Conservation (phyloP, 805 yeast species). For the Metschnikowia arizonensis region DNA sequence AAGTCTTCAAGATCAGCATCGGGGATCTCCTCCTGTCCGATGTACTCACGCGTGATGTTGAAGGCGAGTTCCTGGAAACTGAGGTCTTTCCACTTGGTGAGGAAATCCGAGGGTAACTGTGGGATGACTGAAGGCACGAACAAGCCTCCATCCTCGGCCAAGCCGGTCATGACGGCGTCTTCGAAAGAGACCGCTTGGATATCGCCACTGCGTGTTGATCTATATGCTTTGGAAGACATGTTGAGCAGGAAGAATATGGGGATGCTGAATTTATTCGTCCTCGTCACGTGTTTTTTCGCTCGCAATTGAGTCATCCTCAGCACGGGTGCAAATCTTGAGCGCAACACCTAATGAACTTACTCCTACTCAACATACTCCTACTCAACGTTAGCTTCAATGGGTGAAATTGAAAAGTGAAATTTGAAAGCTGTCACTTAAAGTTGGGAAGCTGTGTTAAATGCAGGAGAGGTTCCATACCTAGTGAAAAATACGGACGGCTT, state of each 20-base stretch:
- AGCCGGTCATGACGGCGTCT: constrained; percentile 81
- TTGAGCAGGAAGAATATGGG: neutral
- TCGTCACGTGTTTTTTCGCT: neutral
- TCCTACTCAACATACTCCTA: no score
- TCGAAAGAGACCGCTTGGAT: constrained; percentile 61
- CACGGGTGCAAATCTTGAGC: neutral
- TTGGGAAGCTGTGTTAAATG: no score
- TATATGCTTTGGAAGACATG: constrained; percentile 39
- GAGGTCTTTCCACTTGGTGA: constrained; percentile 65
- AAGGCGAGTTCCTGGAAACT: constrained; percentile 84
- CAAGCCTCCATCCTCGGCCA: constrained; percentile 95
- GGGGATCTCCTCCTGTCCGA: constrained; percentile 69
- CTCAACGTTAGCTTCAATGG: no score
- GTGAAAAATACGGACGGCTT: no score
- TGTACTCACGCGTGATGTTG: constrained; percentile 77
- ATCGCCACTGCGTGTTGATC: constrained; percentile 70
- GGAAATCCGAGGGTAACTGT: constrained; percentile 50
- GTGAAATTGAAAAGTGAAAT: no score
- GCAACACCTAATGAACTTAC: no score
- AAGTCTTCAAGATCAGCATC: constrained; percentile 60
- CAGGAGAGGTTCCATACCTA: no score
- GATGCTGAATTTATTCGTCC: constrained; percentile 1
- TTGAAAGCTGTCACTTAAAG: no score
- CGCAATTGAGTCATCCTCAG: constrained; percentile 6
- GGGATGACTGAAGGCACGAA: constrained; percentile 87